These are phyloP conservation scores for Backusella tuberculispora DNA, from an alignment of 192 early-diverging fungal species.

Conservation along the genomic window DNA sequence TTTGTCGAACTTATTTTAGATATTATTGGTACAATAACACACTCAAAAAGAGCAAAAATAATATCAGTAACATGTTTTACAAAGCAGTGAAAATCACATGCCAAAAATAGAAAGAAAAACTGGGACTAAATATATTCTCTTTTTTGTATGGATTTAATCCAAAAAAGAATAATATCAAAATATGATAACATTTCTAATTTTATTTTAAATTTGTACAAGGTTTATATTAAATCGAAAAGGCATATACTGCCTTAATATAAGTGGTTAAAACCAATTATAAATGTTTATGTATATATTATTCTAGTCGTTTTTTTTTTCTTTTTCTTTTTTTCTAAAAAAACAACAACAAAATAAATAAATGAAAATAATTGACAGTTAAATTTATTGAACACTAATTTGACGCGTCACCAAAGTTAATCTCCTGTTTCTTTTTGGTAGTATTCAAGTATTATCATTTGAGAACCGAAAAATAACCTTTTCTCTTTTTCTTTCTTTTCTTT, in stretches of 20 bases:
- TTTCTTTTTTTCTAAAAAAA: neutral
- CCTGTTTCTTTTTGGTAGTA: neutral
- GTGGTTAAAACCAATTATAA: neutral
- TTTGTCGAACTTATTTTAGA: neutral
- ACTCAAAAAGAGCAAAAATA: neutral
- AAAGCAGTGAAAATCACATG: conserved; percentile 11
- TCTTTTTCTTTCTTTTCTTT: neutral
- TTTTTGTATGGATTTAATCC: neutral
- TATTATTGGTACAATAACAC: neutral
- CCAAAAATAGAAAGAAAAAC: conserved; percentile 4
- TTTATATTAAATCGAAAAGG: conserved; percentile 11
- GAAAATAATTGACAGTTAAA: conserved; percentile 1
- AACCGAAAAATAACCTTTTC: neutral
- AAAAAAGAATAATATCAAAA: conserved; percentile 4
- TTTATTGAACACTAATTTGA: neutral
- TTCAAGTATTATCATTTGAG: neutral
- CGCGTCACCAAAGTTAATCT: neutral
- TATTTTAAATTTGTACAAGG: conserved; percentile 15
- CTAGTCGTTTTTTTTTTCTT: neutral
- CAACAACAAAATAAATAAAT: neutral
- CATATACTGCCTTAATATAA: neutral
- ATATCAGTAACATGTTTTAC: neutral
- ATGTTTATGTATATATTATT: neutral
- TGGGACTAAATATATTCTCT: neutral
- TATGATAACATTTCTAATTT: conserved; percentile 19